Evolutionary conservation across 2,329 filamentous ascomycete genomes (phyloP).

Genomic region (Cladophialophora bantiana): DNA sequence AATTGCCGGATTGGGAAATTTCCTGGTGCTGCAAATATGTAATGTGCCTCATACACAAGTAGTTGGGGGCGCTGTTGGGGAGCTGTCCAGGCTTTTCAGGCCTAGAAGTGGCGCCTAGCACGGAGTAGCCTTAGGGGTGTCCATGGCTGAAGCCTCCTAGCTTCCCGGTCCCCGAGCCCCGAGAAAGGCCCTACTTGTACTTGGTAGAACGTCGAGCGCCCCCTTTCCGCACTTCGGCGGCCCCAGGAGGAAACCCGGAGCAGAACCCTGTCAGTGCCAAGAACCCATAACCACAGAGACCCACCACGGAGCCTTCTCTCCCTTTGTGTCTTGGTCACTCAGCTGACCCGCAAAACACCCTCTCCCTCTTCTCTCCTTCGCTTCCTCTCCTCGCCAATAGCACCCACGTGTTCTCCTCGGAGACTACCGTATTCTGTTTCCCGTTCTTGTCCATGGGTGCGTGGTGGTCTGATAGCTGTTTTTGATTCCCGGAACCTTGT

Average conservation of each 20-base stretch:
- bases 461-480: conserved; percentile 1
- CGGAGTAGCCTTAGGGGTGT: neutral
- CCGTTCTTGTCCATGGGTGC: neutral
- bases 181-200: neutral
- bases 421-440: neutral
- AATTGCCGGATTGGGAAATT: neutral
- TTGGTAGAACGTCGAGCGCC: neutral
- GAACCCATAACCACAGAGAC: too few relatives aligned
- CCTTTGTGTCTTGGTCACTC: neutral
- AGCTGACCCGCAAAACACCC: neutral
- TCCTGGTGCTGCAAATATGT: neutral
- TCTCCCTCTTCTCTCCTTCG: neutral
- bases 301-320: too few relatives aligned
- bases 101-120: neutral
- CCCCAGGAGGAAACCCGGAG: conserved; percentile 7
- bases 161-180: neutral
- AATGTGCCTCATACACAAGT: neutral
- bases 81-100: neutral
- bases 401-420: neutral
- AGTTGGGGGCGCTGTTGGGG: neutral
- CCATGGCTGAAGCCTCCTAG: neutral
- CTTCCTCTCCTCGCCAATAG: neutral
- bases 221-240: neutral
- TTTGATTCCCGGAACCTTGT: neutral
- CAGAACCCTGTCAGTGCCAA: neutral